Evolutionary conservation across 225 moss, liverwort and hornwort species (phyloP).

Genomic region (Pseudisothecium myosuroides): DNA sequence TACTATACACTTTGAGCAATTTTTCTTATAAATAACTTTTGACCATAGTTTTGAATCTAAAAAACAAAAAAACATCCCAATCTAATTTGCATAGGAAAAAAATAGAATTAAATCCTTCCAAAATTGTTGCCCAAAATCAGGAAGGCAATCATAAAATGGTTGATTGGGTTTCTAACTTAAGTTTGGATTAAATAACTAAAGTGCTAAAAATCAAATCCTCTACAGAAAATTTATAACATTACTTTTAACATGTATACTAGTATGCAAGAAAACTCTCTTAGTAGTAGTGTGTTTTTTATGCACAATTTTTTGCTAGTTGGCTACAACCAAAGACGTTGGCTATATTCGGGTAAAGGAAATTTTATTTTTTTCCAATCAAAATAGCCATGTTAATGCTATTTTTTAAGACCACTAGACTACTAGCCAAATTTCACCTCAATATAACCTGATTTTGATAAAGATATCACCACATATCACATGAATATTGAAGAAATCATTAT

Average conservation of each 20-base stretch:
- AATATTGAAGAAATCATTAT: too few relatives aligned
- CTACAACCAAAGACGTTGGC: background rate
- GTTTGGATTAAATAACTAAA: background rate
- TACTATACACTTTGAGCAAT: too few relatives aligned
- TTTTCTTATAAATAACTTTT: too few relatives aligned
- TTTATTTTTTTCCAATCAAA: background rate
- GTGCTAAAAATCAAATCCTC: background rate
- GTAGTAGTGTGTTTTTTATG: background rate
- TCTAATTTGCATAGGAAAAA: background rate
- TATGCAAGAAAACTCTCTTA: too few relatives aligned
- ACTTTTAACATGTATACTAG: too few relatives aligned
- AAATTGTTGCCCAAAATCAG: accelerated
- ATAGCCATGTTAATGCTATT: accelerated
- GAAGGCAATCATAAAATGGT: background rate
- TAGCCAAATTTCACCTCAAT: too few relatives aligned
- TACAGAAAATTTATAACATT: background rate
- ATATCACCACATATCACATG: too few relatives aligned
- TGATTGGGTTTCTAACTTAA: background rate
- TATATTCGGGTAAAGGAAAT: background rate
- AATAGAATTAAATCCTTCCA: background rate
- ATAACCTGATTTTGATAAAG: too few relatives aligned
- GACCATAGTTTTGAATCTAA: background rate
- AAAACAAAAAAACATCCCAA: background rate
- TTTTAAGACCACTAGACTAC: too few relatives aligned
- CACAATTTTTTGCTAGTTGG: background rate